Conservation (phyloP, 78 protist genomes). For the Dictyostelium capitatum region DNA sequence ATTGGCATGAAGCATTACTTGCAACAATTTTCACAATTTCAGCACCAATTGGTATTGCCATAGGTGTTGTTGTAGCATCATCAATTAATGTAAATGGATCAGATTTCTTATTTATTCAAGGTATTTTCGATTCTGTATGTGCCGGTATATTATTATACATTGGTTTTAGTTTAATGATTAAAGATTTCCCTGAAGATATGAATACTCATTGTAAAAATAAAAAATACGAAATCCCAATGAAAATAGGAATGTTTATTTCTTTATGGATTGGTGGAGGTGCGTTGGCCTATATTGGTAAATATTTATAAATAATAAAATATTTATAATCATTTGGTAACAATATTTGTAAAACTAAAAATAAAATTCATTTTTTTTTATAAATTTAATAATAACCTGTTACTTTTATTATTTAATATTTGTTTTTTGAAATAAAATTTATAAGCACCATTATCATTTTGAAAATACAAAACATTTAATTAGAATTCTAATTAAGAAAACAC, state of each 20-base stretch:
- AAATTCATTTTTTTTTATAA: no score
- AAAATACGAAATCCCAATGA: not conserved
- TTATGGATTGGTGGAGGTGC: not conserved
- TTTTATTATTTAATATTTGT: no score
- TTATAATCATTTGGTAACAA: no score
- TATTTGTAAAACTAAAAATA: no score
- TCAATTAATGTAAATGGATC: not conserved
- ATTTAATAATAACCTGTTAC: no score
- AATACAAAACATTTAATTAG: no score
- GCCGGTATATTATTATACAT: constrained; percentile 76
- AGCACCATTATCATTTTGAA: no score
- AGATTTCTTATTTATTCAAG: constrained; percentile 30
- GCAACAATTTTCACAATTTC: constrained; percentile 48
- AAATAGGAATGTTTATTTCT: constrained; percentile 14
- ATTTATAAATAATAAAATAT: no score
- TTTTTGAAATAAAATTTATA: no score
- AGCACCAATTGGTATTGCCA: constrained; percentile 78
- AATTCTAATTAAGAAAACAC: no score
- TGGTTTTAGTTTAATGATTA: constrained; percentile 18
- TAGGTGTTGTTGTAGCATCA: constrained; percentile 53
- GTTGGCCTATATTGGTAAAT: constrained; percentile 20
- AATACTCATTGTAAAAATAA: constrained; percentile 10
- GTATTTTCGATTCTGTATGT: constrained; percentile 57
- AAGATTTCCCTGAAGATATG: constrained; percentile 51
- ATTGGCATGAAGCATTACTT: constrained; percentile 5